Base-by-base conservation (phyloP, 2,329 filamentous ascomycete species). In the Pseudogymnoascus sp. region DNA sequence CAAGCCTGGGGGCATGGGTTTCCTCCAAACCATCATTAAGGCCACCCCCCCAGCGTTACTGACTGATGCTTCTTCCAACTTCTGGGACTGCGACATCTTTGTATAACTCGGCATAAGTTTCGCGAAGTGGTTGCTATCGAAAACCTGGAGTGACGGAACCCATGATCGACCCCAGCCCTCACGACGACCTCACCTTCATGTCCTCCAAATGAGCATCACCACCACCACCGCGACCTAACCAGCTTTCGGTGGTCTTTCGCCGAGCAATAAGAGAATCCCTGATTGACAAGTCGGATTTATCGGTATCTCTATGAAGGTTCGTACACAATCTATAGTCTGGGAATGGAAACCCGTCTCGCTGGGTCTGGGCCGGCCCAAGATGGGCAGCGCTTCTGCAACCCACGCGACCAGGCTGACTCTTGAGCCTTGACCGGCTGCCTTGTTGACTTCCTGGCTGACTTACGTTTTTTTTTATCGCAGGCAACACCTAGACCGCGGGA, bases 401-500 rank as follows among this genome's bases (percentile, higher is more conserved):
- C 50, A 56, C 50, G 50, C 50, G 50, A 56, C 50, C 50, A 56
- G 16, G 16, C 50, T 21, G 28, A 14, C 28, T 16, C 28, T 56
- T 56, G 28, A 36, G 28, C 50, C 50, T 5, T 56, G 50, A 11
- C 50, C 50, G 50, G 28, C 28, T 56, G 28, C 28, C 28, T 56
- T 56, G 50, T 56, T 56, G 50, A 56, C 50, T 34, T 56, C 50
- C 28, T 56, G 50, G 11, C 50, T 56, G 28, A 56, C 50, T 14
- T 56, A 12, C 16, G 6, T 56, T 34, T 21, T 5, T 5, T 31
- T 36, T 56, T 12, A 56, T 36, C 21, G 62, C 66, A 75, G 73
- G 73, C 73, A 64, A 73, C 73, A 63, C 68, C 73, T 46, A 71
- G 72, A 70, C 71, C 72, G 62, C 70, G 70, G 66, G 73, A 74